Conservation (phyloP, 139 green algal genomes). For the Klebsormidium nitens region DNA sequence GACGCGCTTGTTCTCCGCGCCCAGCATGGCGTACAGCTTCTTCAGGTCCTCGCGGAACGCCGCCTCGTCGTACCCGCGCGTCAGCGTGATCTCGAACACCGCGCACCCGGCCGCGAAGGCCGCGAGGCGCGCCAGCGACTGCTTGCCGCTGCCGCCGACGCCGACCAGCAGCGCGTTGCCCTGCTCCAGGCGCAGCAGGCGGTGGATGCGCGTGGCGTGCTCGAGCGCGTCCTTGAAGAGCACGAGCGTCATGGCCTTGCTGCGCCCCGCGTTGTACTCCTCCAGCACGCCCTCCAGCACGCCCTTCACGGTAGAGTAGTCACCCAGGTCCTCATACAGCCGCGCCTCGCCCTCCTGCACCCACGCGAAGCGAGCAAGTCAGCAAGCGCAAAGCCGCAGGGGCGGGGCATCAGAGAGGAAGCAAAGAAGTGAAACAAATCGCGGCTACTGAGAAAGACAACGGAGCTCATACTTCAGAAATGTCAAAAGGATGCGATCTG, state of each 20-base stretch:
- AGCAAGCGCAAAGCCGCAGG: no score
- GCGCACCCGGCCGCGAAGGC: conserved; percentile 60
- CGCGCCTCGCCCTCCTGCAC: conserved; percentile 39
- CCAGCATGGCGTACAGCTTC: conserved; percentile 68
- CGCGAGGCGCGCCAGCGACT: conserved; percentile 52
- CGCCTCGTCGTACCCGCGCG: conserved; percentile 73
- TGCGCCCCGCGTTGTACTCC: conserved; percentile 60
- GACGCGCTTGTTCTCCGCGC: conserved; percentile 63
- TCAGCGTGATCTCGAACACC: conserved; percentile 83
- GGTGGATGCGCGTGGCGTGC: conserved; percentile 70
- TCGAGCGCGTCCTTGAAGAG: conserved; percentile 82
- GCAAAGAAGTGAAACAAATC: no score
- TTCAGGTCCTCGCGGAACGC: conserved; percentile 78
- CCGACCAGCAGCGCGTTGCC: conserved; percentile 62
- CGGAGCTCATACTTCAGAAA: no score
- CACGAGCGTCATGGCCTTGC: conserved; percentile 68
- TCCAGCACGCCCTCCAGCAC: conserved; percentile 64
- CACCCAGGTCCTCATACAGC: conserved; percentile 69
- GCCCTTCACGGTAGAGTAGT: conserved; percentile 58
- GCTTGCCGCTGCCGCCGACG: conserved; percentile 56
- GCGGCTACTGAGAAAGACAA: no score
- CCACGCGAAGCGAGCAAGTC: no score
- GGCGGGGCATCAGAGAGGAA: no score
- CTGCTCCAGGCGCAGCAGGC: conserved; percentile 60
- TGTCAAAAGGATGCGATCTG: no score